Evolutionary conservation across 495 filamentous ascomycete genomes (phyloP).

Genomic region (Bryoglossum gracile): DNA sequence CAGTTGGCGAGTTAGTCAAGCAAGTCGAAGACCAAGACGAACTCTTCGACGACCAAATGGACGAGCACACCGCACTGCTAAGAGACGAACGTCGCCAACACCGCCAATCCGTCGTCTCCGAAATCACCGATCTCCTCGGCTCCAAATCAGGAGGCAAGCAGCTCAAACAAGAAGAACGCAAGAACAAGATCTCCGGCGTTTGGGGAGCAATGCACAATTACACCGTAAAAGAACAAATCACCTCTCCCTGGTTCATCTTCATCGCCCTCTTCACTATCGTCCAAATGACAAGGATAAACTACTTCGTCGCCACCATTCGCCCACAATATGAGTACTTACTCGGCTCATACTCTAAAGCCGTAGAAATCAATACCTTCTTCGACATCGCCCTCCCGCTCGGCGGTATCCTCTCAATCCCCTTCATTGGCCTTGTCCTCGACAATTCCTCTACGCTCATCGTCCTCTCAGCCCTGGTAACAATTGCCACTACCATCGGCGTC

Average conservation of each 20-base stretch:
- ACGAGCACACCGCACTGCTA: conserved; percentile 49
- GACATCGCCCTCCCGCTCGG: conserved; percentile 84
- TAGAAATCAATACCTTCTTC: conserved; percentile 74
- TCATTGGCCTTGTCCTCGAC: conserved; percentile 81
- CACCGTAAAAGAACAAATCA: conserved; percentile 67
- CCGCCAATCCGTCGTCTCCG: conserved; percentile 59
- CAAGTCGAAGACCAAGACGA: conserved; percentile 49
- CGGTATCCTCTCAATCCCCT: conserved; percentile 76
- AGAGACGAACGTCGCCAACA: conserved; percentile 56
- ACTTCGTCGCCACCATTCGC: conserved; percentile 88
- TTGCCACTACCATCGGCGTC: conserved; percentile 70
- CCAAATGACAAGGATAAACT: conserved; percentile 95
- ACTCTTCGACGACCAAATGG: conserved; percentile 51
- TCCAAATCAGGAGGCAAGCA: conserved; percentile 49
- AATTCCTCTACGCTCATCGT: conserved; percentile 65
- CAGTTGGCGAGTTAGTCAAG: conserved; percentile 71
- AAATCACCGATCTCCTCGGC: conserved; percentile 69
- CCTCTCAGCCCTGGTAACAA: conserved; percentile 61
- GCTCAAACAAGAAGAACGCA: conserved; percentile 45
- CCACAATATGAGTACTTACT: conserved; percentile 80
- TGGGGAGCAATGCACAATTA: conserved; percentile 84
- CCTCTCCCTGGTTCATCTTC: conserved; percentile 77
- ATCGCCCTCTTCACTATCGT: conserved; percentile 82
- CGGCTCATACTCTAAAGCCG: conserved; percentile 46
- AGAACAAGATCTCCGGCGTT: conserved; percentile 61